Evolutionary conservation across 169 alveolate species (phyloP).

Genomic region (Eimeria falciformis): DNA sequence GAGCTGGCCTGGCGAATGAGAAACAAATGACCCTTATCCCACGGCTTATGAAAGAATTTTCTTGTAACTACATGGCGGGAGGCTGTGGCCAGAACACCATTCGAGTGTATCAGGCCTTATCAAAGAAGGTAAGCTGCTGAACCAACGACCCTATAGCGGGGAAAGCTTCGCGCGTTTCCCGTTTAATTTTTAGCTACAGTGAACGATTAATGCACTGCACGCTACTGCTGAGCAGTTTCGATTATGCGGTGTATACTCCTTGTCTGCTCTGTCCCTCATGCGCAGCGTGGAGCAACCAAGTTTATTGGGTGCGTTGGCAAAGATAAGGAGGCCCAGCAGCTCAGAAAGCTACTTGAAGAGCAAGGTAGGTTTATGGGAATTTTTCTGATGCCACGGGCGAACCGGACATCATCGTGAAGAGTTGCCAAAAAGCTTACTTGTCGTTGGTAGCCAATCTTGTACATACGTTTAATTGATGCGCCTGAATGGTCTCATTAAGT

Average conservation of each 20-base stretch:
- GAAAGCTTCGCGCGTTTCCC: background rate
- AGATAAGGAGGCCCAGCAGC: conserved; percentile 79
- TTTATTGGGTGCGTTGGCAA: conserved; percentile 86
- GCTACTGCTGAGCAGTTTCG: background rate
- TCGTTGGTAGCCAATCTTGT: no score
- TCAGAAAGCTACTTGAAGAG: conserved; percentile 76
- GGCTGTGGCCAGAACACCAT: conserved; percentile 90
- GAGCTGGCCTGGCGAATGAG: conserved; percentile 85
- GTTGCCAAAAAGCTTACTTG: no score
- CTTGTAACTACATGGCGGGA: conserved; percentile 84
- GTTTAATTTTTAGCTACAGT: background rate
- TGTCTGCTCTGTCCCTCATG: background rate
- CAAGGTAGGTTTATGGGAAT: conserved; percentile 28
- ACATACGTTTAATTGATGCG: background rate
- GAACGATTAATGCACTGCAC: background rate
- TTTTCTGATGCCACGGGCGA: no score
- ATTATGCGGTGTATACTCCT: background rate
- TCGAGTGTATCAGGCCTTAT: conserved; percentile 87
- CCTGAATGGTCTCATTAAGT: background rate
- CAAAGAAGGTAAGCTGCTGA: conserved; percentile 66
- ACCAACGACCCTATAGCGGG: background rate
- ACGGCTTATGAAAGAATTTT: conserved; percentile 60
- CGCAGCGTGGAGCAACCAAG: conserved; percentile 57
- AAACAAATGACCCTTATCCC: conserved; percentile 85
- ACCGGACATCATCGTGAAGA: no score